Conservation (phyloP, 768 basidiomycete species). For the Trichaptum fuscoviolaceum region DNA sequence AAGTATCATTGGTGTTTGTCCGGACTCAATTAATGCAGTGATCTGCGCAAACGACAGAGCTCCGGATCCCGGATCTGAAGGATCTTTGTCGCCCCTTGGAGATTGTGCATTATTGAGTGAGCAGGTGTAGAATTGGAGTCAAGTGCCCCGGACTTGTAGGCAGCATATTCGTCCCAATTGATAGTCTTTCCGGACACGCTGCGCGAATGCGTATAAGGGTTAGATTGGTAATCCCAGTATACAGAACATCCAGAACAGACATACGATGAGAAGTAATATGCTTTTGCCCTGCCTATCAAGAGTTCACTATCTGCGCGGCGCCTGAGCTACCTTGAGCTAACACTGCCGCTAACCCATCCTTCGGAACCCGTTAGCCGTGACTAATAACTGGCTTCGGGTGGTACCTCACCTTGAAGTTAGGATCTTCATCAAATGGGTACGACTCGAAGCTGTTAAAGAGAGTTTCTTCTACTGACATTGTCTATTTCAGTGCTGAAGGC, state of each 20-base stretch:
- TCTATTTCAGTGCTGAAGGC: neutral
- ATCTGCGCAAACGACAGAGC: neutral
- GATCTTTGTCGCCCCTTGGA: neutral
- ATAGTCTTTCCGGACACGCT: neutral
- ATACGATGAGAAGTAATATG: constrained; percentile 1
- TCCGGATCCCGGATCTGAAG: neutral
- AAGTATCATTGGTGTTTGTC: too few species aligned
- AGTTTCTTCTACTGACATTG: neutral
- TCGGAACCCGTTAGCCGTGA: neutral
- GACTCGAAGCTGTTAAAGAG: neutral
- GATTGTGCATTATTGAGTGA: neutral
- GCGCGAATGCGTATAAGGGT: too few species aligned
- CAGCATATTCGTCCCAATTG: neutral
- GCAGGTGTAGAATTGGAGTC: neutral
- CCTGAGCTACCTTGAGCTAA: neutral
- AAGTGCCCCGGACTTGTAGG: neutral
- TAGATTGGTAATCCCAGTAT: neutral
- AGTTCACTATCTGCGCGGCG: neutral
- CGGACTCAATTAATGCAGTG: constrained; percentile 2
- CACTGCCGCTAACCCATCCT: neutral
- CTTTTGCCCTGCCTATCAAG: neutral
- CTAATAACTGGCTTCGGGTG: neutral
- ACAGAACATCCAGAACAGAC: neutral
- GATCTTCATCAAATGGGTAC: neutral
- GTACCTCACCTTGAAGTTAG: neutral